phyloP scores from a whole-genome alignment of 179 eudicot species.

The Camellia oleifera region DNA sequence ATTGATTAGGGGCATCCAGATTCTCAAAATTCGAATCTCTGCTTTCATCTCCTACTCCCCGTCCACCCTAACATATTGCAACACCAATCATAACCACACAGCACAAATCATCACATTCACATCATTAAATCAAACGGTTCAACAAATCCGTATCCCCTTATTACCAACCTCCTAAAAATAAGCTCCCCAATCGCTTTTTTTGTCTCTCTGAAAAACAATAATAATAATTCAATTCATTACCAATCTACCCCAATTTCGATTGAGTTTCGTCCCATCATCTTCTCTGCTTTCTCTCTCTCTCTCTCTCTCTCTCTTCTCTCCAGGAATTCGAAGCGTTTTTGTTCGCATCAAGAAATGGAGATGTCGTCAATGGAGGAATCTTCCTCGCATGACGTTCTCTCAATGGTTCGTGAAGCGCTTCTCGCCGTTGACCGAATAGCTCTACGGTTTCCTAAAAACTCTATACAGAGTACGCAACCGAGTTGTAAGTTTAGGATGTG shows the following conservation, averaged over 20 bases:
- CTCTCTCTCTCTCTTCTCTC: background rate
- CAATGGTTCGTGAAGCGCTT: slow-evolving; percentile 22
- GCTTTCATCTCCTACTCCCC: background rate
- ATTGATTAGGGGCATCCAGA: background rate
- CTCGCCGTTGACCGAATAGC: slow-evolving; percentile 37
- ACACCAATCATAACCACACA: background rate
- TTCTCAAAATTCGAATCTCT: slow-evolving; percentile 3
- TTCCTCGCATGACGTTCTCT: slow-evolving; percentile 23
- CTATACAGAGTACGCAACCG: slow-evolving; percentile 35
- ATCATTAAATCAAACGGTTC: background rate
- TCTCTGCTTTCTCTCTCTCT: background rate
- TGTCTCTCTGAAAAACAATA: too few species aligned
- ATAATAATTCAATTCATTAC: too few species aligned
- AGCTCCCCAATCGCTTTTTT: too few species aligned
- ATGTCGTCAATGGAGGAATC: slow-evolving; percentile 43
- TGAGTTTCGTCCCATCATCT: background rate
- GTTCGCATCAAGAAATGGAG: slow-evolving; percentile 29
- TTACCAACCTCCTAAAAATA: background rate
- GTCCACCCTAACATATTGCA: background rate
- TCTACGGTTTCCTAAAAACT: slow-evolving; percentile 30
- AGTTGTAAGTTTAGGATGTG: slow-evolving; percentile 60
- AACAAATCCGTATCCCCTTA: background rate
- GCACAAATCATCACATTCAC: background rate
- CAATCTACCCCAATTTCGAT: too few species aligned
- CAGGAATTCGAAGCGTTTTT: slow-evolving; percentile 14